Base-by-base conservation (phyloP, 352 stramenopile genomes). In the Globisporangium takayamanum region DNA sequence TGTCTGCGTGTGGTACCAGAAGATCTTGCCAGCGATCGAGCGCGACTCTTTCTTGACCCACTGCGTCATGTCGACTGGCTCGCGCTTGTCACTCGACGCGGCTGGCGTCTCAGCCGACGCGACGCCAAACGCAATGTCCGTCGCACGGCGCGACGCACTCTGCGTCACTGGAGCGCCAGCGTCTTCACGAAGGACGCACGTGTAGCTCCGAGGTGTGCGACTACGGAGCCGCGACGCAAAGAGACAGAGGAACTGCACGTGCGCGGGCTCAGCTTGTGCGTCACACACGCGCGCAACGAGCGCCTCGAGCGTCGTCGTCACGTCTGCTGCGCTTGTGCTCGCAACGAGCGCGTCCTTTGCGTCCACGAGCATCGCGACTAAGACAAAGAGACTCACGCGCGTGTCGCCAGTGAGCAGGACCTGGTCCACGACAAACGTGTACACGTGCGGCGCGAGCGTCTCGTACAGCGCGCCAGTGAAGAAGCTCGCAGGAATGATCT, bases 401-500 rank as follows among this genome's bases (percentile, higher is more conserved):
- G 71, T 73, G 69, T 93, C 83, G 8, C 73, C 68, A 0, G 78
- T 91, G 22, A 93, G 57, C 56, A 93, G 62, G 41, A 89, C 87
- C 63, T 91, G 80, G 64, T 93, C 83, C 71, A 93, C 83, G 30
- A 93, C 63, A 55, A 83, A 84, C 39, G 87, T 72, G 30, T 91
- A 89, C 20, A 70, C 69, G 8, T 62, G 59, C 0, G 83, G 83
- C 11, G 75, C 64, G 5, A 93, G 56, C n/a, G 74, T 70, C 53
- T 85, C 76, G 61, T 89, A 89, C 28, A 89, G 55, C 48, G 88
- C 78, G 11, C 78, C 76, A 3, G 84, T 59, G 58, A 93, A 82
- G 48, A 89, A 84, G 20, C 80, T 68, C 10, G 71, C 54, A 0
- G 80, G 74, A 36, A 88, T 74, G 12, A 87, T 57, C 20, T 78